These are phyloP conservation scores for Monosporozyma servazzii DNA, from an alignment of 805 yeast species.

Conservation along the genomic window DNA sequence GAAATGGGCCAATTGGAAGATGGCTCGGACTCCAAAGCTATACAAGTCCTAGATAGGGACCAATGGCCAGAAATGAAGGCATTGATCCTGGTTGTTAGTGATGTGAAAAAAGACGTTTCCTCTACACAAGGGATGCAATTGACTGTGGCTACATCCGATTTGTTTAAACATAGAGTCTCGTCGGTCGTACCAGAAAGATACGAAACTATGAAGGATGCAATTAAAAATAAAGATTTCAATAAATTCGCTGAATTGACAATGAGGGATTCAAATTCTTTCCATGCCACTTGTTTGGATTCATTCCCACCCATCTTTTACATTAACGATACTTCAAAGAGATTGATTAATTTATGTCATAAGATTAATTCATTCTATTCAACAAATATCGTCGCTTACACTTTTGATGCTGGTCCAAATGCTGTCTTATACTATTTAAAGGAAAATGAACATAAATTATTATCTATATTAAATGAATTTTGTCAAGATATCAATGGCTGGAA, in stretches of 20 bases:
- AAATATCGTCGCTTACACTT: constrained; percentile 88
- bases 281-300: constrained; percentile 94
- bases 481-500: constrained; percentile 63
- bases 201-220: constrained; percentile 70
- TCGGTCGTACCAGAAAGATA: constrained; percentile 84
- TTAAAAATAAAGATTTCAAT: constrained; percentile 62
- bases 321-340: constrained; percentile 80
- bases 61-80: constrained; percentile 96
- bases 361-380: constrained; percentile 52
- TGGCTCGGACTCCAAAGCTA: constrained; percentile 93
- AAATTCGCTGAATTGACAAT: constrained; percentile 84
- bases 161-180: constrained; percentile 70
- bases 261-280: constrained; percentile 95
- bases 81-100: constrained; percentile 84
- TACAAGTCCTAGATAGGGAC: constrained; percentile 70
- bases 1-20: constrained; percentile 75
- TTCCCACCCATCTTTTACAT: constrained; percentile 91
- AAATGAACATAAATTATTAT: constrained; percentile 66
- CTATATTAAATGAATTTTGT: constrained; percentile 56
- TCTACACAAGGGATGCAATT: constrained; percentile 95
- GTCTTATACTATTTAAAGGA: constrained; percentile 79
- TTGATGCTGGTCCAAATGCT: constrained; percentile 99
- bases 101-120: constrained; percentile 88
- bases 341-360: constrained; percentile 68
- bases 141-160: constrained; percentile 81